Evolutionary conservation across 2,329 filamentous ascomycete genomes (phyloP).

Genomic region (Hypoxylon sp.): DNA sequence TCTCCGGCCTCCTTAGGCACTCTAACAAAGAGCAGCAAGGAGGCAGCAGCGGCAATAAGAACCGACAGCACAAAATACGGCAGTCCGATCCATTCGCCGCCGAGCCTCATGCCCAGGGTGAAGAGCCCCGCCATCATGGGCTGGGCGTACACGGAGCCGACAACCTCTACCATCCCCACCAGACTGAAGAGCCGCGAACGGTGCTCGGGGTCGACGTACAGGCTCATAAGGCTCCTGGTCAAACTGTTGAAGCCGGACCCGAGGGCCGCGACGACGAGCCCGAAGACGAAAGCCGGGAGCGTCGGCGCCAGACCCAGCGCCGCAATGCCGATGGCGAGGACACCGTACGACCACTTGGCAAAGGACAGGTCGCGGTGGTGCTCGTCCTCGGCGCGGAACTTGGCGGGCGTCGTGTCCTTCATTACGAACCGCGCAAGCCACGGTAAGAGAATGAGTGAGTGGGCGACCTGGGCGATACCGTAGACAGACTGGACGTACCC

Average conservation of each 20-base stretch:
- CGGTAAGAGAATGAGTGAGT: constrained; percentile 47
- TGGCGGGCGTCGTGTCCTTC: constrained; percentile 35
- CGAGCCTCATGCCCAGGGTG: constrained; percentile 46
- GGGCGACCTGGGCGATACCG: constrained; percentile 45
- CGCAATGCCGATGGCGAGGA: constrained; percentile 43
- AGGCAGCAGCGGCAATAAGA: constrained; percentile 35
- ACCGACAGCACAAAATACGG: constrained; percentile 47
- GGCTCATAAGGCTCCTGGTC: constrained; percentile 48
- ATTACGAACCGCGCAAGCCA: constrained; percentile 43
- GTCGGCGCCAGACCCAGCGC: constrained; percentile 45
- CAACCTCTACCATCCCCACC: constrained; percentile 48
- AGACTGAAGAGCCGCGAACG: constrained; percentile 50
- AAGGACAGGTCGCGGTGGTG: constrained; percentile 47
- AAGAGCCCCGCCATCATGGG: constrained; percentile 51
- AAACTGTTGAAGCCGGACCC: constrained; percentile 48
- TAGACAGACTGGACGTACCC: constrained; percentile 51
- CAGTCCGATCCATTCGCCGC: constrained; percentile 48
- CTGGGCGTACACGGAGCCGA: constrained; percentile 48
- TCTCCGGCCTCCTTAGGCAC: constrained; percentile 34
- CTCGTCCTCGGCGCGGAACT: constrained; percentile 41
- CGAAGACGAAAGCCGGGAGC: constrained; percentile 45
- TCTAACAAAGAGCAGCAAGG: constrained; percentile 42
- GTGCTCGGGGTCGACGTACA: constrained; percentile 49
- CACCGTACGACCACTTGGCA: constrained; percentile 45
- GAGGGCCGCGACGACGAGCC: constrained; percentile 48